Percentiles rank a stretch among this genome's conserved stretches.
These are phyloP conservation scores for Phytopythium sindhum DNA, from an alignment of 352 stramenopile genomes.

Conservation along the genomic window DNA sequence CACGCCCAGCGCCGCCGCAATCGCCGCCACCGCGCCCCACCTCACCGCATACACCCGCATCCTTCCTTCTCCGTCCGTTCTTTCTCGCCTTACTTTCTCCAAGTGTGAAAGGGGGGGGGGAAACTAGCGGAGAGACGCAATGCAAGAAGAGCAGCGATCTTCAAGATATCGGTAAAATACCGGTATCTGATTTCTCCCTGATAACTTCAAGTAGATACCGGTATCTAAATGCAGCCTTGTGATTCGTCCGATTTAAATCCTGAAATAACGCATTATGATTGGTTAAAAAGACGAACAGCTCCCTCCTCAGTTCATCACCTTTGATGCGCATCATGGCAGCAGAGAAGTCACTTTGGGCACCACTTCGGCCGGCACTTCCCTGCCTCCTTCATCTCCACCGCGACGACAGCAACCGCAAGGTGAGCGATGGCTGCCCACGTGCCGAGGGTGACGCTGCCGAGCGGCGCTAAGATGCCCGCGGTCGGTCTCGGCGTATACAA, in stretches of 20 bases:
- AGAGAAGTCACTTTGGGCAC: neutral
- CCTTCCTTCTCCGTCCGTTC: constrained; percentile 3
- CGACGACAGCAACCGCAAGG: neutral
- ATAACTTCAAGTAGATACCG: neutral
- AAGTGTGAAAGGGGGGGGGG: constrained; percentile 15
- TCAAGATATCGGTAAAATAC: neutral
- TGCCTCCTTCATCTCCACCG: neutral
- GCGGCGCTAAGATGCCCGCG: constrained; percentile 33
- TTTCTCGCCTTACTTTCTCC: constrained; percentile 9
- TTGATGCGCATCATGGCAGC: constrained; percentile 2
- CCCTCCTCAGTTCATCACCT: no score
- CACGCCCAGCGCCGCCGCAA: constrained; percentile 8
- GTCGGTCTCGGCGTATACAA: constrained; percentile 47
- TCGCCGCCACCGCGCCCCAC: neutral
- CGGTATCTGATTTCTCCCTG: neutral
- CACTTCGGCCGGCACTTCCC: neutral
- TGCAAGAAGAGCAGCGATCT: neutral
- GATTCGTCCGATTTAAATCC: neutral
- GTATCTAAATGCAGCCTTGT: neutral
- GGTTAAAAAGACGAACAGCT: neutral
- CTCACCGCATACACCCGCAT: constrained; percentile 16
- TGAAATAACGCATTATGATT: neutral
- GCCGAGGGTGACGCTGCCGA: constrained; percentile 21
- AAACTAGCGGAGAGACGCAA: constrained; percentile 3
- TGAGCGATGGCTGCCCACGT: constrained; percentile 13